Conservation (phyloP, 202 grass and related monocot genomes). For the Alloteropsis angusta region DNA sequence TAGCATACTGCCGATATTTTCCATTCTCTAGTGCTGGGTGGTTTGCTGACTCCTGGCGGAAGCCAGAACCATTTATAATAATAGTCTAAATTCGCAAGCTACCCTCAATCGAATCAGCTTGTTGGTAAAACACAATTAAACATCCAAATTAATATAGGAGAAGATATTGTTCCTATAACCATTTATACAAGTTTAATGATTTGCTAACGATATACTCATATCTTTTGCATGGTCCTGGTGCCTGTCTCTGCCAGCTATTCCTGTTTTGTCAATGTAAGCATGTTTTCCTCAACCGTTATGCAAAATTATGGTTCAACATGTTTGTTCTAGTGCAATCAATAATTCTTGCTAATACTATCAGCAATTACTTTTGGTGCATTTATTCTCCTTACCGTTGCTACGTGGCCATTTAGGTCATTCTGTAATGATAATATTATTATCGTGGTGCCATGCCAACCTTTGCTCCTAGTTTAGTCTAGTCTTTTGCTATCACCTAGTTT, state of each 20-base stretch:
- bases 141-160: not conserved
- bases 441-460: not conserved
- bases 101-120: not conserved
- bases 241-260: conserved; percentile 71
- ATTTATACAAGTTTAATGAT: not conserved
- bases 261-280: conserved; percentile 96
- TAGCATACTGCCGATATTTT: not conserved
- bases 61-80: not conserved
- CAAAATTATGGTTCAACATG: not conserved
- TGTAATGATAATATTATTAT: not conserved
- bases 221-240: conserved; percentile 44
- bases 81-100: not conserved
- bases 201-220: conserved; percentile 33
- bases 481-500: not conserved
- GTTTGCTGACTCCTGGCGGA: not conserved
- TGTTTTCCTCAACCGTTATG: conserved; percentile 8
- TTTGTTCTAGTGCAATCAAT: not conserved
- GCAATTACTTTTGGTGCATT: not conserved
- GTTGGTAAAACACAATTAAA: not conserved
- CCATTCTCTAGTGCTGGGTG: not conserved
- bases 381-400: not conserved
- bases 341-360: not conserved
- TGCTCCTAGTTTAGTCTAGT: not conserved
- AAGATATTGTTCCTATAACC: not conserved
- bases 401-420: not conserved